A percentile compares a stretch with the other conserved stretches of the same genome.
Evolutionary conservation across 306 rosid genomes (phyloP).

Genomic region (Argentina anserina): DNA sequence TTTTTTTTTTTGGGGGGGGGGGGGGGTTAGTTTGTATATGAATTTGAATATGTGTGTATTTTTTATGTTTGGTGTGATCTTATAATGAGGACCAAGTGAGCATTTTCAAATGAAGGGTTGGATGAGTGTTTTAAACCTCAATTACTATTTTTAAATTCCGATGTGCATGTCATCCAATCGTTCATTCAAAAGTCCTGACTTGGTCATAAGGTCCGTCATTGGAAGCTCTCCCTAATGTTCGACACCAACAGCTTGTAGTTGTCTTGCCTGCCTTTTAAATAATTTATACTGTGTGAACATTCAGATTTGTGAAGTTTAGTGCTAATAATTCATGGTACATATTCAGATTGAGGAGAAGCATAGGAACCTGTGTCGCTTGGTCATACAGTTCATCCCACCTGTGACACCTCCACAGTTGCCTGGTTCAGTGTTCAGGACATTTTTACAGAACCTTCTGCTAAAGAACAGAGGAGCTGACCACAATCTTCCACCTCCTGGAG

Average conservation of each 20-base stretch:
- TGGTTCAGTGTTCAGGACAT: slow-evolving; percentile 83
- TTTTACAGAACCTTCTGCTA: slow-evolving; percentile 67
- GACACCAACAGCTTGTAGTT: neutral
- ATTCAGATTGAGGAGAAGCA: slow-evolving; percentile 95
- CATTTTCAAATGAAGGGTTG: too few species aligned
- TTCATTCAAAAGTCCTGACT: too few species aligned
- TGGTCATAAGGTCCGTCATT: too few species aligned
- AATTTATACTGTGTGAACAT: slow-evolving; percentile 11
- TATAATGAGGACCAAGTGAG: too few species aligned
- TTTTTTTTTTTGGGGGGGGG: too few species aligned
- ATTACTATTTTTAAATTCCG: too few species aligned
- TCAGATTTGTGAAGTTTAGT: slow-evolving; percentile 10
- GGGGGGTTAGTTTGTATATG: neutral
- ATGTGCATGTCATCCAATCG: too few species aligned
- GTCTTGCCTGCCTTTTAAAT: neutral
- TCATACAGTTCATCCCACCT: slow-evolving; percentile 94
- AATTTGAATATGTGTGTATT: neutral
- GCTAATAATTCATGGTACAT: slow-evolving; percentile 13
- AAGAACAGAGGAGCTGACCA: slow-evolving; percentile 90
- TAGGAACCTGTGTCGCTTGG: slow-evolving; percentile 85
- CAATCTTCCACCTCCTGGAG: slow-evolving; percentile 75
- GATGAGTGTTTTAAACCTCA: too few species aligned
- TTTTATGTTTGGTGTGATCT: too few species aligned
- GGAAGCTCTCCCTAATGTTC: too few species aligned
- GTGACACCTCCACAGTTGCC: slow-evolving; percentile 76